phyloP scores from a whole-genome alignment of 176 grass and related monocot genomes.

The Oryza rufipogon region DNA sequence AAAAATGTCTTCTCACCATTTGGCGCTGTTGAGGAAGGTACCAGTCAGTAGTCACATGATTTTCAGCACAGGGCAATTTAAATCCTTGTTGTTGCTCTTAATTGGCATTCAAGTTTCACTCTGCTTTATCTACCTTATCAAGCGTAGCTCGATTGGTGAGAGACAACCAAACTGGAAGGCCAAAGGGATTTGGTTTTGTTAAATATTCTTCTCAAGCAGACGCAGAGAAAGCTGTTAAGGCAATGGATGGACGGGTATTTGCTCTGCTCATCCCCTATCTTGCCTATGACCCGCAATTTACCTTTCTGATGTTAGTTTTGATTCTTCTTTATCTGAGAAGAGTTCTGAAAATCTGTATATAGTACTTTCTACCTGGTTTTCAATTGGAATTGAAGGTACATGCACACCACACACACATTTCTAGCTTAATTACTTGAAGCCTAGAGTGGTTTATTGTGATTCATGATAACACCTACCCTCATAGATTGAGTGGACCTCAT shows the following conservation, averaged over 20 bases:
- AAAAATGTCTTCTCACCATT: constrained; percentile 51
- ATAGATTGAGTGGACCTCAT: neutral
- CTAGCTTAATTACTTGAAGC: neutral
- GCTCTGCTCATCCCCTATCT: constrained; percentile 1
- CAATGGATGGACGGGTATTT: constrained; percentile 61
- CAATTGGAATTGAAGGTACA: neutral
- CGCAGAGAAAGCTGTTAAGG: constrained; percentile 57
- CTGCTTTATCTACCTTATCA: neutral
- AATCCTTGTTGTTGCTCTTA: neutral
- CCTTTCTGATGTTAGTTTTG: neutral
- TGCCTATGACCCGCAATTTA: neutral
- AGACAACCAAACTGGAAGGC: constrained; percentile 50
- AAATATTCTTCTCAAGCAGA: constrained; percentile 47
- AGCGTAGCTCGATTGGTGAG: constrained; percentile 44
- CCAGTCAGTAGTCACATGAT: neutral
- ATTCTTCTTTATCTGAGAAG: neutral
- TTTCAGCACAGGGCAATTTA: neutral
- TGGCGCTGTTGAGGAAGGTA: constrained; percentile 55
- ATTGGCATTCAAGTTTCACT: constrained; percentile 4
- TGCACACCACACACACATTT: neutral
- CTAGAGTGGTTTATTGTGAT: neutral
- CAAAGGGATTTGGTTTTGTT: constrained; percentile 68
- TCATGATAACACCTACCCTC: neutral
- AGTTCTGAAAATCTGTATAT: neutral
- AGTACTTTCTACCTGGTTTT: neutral